Evolutionary conservation across 768 basidiomycete genomes (phyloP).

Genomic region (Trametes meyenii): DNA sequence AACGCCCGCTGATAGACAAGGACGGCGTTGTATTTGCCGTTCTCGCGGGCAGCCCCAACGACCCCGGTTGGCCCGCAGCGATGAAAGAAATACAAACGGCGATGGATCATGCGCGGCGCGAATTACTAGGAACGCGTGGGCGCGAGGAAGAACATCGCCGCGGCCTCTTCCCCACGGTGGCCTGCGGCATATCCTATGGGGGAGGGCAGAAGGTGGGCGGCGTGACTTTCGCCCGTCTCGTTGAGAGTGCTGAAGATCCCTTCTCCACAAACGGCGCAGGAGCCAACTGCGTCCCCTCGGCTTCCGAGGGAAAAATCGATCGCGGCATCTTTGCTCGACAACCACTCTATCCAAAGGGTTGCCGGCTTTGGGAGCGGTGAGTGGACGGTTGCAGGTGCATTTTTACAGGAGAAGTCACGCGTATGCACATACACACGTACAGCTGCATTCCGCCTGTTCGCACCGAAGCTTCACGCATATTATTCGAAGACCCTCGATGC

Average conservation of each 20-base stretch:
- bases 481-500: neutral
- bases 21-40: neutral
- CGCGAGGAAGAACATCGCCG: slow-evolving; percentile 3
- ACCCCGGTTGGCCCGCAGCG: neutral
- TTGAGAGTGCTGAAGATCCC: neutral
- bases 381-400: too few species aligned
- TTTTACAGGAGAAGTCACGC: too few species aligned
- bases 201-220: slow-evolving; percentile 32
- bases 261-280: neutral
- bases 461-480: neutral
- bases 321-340: neutral
- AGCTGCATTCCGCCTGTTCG: neutral
- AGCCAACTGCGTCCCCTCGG: neutral
- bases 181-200: slow-evolving; percentile 33
- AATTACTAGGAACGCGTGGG: neutral
- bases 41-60: neutral
- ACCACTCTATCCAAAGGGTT: neutral
- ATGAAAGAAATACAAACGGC: neutral
- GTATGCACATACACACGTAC: neutral
- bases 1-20: neutral
- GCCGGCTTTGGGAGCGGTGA: neutral
- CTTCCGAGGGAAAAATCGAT: neutral
- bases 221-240: neutral
- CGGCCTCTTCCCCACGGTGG: slow-evolving; percentile 27
- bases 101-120: neutral